Percentiles rank a stretch among this genome's conserved stretches.
phyloP scores from a whole-genome alignment of 352 stramenopile species.

The Phytophthora crassamura region DNA sequence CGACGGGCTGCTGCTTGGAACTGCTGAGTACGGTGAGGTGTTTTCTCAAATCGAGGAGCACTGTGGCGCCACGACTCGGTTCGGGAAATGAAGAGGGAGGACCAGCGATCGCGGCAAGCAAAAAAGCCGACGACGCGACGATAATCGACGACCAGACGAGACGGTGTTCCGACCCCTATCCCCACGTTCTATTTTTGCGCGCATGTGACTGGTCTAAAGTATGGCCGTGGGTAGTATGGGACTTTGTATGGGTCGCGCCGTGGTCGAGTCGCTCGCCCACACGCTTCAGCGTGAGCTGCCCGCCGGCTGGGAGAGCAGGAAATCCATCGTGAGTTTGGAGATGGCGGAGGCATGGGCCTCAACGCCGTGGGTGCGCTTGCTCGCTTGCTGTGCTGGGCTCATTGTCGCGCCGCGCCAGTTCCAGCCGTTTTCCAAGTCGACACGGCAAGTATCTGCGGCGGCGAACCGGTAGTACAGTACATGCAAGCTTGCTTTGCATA shows the following conservation, averaged over 20 bases:
- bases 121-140: constrained; percentile 24
- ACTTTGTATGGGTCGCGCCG: background rate
- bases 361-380: no score
- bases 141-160: constrained; percentile 31
- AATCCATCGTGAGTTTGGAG: background rate
- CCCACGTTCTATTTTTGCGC: constrained; percentile 43
- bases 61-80: constrained; percentile 32
- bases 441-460: no score
- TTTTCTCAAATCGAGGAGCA: constrained; percentile 9
- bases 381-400: no score
- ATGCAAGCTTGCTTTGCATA: no score
- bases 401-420: no score
- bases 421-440: no score
- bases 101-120: constrained; percentile 30
- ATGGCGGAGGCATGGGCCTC: no score
- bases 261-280: no score
- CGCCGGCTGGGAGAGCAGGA: background rate
- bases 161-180: constrained; percentile 42
- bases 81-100: constrained; percentile 34
- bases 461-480: no score
- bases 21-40: background rate
- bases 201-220: background rate
- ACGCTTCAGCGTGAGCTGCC: no score
- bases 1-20: constrained; percentile 10
- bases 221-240: constrained; percentile 4